Base-by-base conservation (phyloP, 768 basidiomycete genomes). In the Auricularia auricula-judae region DNA sequence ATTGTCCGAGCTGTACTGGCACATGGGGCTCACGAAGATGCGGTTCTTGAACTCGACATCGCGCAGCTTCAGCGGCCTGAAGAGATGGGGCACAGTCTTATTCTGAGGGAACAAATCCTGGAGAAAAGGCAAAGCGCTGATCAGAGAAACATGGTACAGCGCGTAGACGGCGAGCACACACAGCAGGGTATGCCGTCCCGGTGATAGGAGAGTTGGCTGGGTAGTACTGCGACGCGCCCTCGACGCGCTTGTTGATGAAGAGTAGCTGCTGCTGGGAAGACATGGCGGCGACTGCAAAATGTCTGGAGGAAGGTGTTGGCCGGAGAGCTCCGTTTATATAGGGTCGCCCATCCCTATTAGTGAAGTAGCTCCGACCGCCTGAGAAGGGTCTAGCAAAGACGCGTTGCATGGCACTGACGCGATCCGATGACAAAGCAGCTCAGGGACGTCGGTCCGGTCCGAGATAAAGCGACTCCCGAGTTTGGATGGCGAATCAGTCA, bases 11-110 rank as follows among this genome's bases (percentile, higher is more conserved):
- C 86, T 87, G 75, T 93, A 93, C 73, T 87, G 86, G 72, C 91
- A 92, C 90, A 92, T 91, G 2, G 88, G 88, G 11, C 88, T 76
- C 62, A 85, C 86, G 68, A 83, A 89, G 47, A 88, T 83, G 63
- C 89, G 77, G 73, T 93, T 91, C 72, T 88, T 87, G 78, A 93
- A 89, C 4, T 77, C 79, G 1, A 83, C 73, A 35, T 79, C 81
- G 60, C 80, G 76, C 42, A 93, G 79, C 8, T 77, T 85, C 29
- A 93, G 68, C 3, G 87, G 84, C 65, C 84, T 74, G 74, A 93
- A 93, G 14, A 92, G 73, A 54, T 77, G 71, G 0, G 89, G 88
- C 0, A 81, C 72, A 4, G 76, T 70, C 29, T 73, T 74, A 70
- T 83, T 85, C 76, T 86, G 76, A 4, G 76, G 71, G 68, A 78